These are phyloP conservation scores for Monosporozyma aerobia DNA, from an alignment of 805 yeast genomes.

Conservation along the genomic window DNA sequence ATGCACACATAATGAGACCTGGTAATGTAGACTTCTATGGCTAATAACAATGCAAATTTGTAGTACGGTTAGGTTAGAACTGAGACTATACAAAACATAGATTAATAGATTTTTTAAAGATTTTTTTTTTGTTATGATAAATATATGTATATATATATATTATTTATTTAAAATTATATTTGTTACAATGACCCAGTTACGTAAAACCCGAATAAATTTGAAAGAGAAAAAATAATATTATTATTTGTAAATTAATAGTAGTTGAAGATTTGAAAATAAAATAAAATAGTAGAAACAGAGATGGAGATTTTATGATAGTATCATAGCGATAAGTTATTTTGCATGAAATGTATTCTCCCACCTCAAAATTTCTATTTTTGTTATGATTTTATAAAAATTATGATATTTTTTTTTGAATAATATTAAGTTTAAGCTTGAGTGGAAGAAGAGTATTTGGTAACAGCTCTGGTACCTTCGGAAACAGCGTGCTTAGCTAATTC, in stretches of 20 bases:
- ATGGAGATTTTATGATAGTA: neutral
- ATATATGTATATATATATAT: neutral
- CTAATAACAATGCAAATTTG: too few relatives aligned
- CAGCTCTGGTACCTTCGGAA: conserved; percentile 97
- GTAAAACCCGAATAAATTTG: conserved; percentile 1
- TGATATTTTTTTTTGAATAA: neutral
- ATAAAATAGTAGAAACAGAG: neutral
- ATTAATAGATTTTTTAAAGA: neutral
- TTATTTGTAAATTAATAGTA: neutral
- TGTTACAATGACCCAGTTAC: conserved; percentile 3
- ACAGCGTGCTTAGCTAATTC: conserved; percentile 98
- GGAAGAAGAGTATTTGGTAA: conserved; percentile 84
- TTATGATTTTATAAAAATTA: neutral
- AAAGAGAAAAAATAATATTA: conserved; percentile 1
- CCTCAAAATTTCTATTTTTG: neutral
- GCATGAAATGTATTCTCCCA: neutral
- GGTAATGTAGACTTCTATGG: too few relatives aligned
- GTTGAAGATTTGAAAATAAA: neutral
- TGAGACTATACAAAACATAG: neutral
- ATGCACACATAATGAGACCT: too few relatives aligned
- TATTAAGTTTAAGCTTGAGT: conserved; percentile 30
- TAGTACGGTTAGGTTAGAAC: too few relatives aligned
- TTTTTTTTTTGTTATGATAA: neutral
- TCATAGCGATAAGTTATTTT: neutral
- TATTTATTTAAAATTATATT: conserved; percentile 1